phyloP scores from a whole-genome alignment of 345 rosid species.

The Lenwebbia sp. region DNA sequence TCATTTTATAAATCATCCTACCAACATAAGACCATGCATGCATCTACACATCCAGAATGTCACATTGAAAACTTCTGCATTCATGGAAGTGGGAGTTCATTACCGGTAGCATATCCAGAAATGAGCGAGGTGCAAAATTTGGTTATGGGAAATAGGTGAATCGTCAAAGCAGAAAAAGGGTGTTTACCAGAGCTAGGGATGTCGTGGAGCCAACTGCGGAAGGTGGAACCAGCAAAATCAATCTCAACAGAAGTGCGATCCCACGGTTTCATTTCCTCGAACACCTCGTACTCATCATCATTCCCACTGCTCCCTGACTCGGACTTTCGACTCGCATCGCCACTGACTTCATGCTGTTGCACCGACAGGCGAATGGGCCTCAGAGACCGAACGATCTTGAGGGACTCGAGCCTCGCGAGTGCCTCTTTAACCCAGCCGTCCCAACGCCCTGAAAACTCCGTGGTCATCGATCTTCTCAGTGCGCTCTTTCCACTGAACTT shows the following conservation, averaged over 20 bases:
- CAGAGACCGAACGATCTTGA: constrained; percentile 63
- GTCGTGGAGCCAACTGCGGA: constrained; percentile 70
- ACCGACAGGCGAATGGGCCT: constrained; percentile 56
- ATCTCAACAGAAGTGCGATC: constrained; percentile 73
- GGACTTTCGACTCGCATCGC: background rate
- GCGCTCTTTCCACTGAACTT: background rate
- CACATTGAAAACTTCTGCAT: background rate
- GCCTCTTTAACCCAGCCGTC: constrained; percentile 64
- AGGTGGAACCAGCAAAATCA: constrained; percentile 49
- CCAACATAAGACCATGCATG: background rate
- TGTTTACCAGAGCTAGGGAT: constrained; percentile 62
- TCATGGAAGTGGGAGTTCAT: background rate
- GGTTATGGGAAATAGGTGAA: background rate
- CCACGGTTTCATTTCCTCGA: constrained; percentile 65
- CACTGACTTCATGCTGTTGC: background rate
- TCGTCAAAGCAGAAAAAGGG: background rate
- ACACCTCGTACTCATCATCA: constrained; percentile 42
- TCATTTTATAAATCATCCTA: background rate
- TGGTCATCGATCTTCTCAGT: background rate
- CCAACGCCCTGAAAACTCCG: constrained; percentile 23
- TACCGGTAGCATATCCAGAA: background rate
- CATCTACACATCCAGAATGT: background rate
- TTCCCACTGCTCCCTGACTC: background rate
- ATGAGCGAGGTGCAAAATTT: background rate
- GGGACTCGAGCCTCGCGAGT: constrained; percentile 48